Base-by-base conservation (phyloP, 345 rosid genomes). In the Abelmoschus esculentus region DNA sequence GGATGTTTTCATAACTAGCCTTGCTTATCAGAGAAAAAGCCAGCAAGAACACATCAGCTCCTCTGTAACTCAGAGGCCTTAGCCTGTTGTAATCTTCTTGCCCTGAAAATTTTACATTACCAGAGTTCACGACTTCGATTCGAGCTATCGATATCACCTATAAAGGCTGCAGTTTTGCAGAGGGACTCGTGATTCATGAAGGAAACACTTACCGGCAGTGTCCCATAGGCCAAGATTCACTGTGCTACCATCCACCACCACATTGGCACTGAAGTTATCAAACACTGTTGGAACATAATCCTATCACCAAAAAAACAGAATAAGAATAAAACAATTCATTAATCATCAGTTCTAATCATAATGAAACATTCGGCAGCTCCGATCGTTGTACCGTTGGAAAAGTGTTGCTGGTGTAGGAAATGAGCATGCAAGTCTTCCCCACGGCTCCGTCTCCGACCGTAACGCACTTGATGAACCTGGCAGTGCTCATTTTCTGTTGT, bases 381-480 rank as follows among this genome's bases (percentile, higher is more conserved):
- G 1, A 49, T 15, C 0, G 22, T 5, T 89, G n/a, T 53, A 87
- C 96, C 76, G 86, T 86, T 1, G 96, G 96, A 70, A 89, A 89
- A 61, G 87, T 83, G 64, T 89, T 89, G 86, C 92, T 85, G 10
- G 90, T 89, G 62, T 89, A 89, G 68, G 91, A 89, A 76, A 89
- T 89, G 53, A 89, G 87, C 96, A 89, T 85, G 77, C 95, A 89
- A 60, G 95, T 89, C 70, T 89, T 89, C 62, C 95, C 96, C 36
- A 89, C 96, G 0, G 92, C 92, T 57, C 96, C 96, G 78, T 89
- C 96, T 17, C 96, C 96, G 1, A 89, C 86, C 2, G 96, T 89
- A 15, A 89, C 96, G 67, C 92, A 89, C 84, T 89, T 89, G 78
- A 89, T 85, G 73, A 85, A 89, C 70, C 92, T 87, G 56, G 96